Base-by-base conservation (phyloP, 1,139 yeast species). In the Scheffersomyces cryptocercus region DNA sequence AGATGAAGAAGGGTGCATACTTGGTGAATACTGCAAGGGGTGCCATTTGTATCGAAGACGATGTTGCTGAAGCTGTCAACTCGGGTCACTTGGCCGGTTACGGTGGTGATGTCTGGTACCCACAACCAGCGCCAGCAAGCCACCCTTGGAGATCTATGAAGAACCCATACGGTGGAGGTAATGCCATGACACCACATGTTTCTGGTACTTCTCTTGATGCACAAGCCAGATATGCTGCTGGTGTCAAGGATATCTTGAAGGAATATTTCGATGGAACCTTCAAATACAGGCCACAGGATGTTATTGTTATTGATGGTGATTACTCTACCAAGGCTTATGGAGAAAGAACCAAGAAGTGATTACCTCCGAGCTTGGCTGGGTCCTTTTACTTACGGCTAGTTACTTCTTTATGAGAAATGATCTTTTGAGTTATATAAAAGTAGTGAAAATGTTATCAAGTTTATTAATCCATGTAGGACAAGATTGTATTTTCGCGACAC, bases 1-100 rank as follows among this genome's bases (percentile, higher is more conserved):
- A 84, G 62, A 84, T 86, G 84, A 86, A 85, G 68, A 79, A 78
- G 58, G 91, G 91, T 40, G 79, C 95, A 12, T 81, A 85, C 75
- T 72, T 86, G 51, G 88, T 87, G 47, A 86, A 87, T 73, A 87
- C 95, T 42, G 95, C 95, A 13, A 79, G 95, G 62, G 95, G 95
- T 49, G 93, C 91, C 41, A 85, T 86, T 51, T 78, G 86, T 63
- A 82, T 75, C 44, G 84, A 82, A 40, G 75, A 86, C 53, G 95
- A 82, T 54, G 87, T 86, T 47, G 90, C 90, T 0, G 91, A 75
- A 12, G 93, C 93, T 1, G 77, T 86, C 40, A 61, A 75, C 43
- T 68, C 81, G 35, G 95, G 95, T 40, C 85, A 84, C 55, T 65
- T 86, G 47, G 73, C 84, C 53, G 91, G 93, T 39, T 86, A 87